Percentiles rank a stretch among this genome's conserved stretches.
Evolutionary conservation across 352 stramenopile genomes (phyloP).

Genomic region (Pythium pyrilobum): DNA sequence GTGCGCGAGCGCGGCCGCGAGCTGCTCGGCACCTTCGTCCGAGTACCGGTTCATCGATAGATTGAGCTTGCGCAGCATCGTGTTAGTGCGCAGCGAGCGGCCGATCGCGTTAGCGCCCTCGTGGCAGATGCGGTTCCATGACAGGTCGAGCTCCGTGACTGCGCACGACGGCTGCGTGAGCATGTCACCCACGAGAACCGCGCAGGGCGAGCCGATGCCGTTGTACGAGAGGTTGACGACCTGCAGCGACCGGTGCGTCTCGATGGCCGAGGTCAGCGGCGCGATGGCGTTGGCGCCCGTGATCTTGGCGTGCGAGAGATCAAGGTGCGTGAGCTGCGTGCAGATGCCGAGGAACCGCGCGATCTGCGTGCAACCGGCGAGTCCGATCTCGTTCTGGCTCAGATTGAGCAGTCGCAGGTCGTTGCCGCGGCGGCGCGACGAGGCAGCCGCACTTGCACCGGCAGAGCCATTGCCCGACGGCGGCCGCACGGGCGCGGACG

Average conservation of each 20-base stretch:
- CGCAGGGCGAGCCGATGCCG: conserved; percentile 46
- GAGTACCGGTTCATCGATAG: conserved; percentile 72
- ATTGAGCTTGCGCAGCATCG: conserved; percentile 32
- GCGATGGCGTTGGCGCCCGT: conserved; percentile 34
- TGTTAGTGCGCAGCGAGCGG: conserved; percentile 46
- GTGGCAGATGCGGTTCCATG: conserved; percentile 67
- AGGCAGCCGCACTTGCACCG: not conserved
- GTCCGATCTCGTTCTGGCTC: conserved; percentile 64
- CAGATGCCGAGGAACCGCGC: conserved; percentile 46
- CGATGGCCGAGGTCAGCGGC: conserved; percentile 45
- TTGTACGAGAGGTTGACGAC: conserved; percentile 66
- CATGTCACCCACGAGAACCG: conserved; percentile 52
- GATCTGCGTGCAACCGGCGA: conserved; percentile 47
- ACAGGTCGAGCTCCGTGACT: conserved; percentile 49
- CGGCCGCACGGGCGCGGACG: not conserved
- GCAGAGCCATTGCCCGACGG: not conserved
- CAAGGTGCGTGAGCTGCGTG: conserved; percentile 37
- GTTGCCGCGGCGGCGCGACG: conserved; percentile 18
- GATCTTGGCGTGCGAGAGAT: conserved; percentile 55
- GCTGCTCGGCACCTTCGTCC: conserved; percentile 51
- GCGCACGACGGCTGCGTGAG: conserved; percentile 42
- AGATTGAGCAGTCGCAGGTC: conserved; percentile 55
- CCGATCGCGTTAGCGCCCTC: conserved; percentile 48
- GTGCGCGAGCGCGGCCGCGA: conserved; percentile 40
- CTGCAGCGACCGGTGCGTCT: conserved; percentile 41